phyloP scores from a whole-genome alignment of 1,139 yeast species.

The Kurtzmaniella quercitrusa region DNA sequence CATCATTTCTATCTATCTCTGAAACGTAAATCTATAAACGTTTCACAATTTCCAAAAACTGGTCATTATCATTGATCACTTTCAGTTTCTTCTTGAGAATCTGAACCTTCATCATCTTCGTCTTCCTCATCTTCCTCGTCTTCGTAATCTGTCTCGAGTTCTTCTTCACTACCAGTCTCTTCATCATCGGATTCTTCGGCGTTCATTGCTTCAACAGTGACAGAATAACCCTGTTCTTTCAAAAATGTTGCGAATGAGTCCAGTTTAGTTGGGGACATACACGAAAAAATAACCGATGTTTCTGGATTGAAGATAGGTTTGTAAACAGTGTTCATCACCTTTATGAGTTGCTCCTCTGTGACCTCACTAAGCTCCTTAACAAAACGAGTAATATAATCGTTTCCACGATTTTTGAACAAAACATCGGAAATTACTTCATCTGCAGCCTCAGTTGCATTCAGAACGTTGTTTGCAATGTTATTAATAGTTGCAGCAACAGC shows the following conservation, averaged over 20 bases:
- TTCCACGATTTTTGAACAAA: slow-evolving; percentile 66
- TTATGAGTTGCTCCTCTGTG: slow-evolving; percentile 52
- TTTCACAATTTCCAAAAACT: too few relatives aligned
- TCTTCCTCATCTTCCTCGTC: slow-evolving; percentile 7
- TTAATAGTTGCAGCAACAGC: slow-evolving; percentile 75
- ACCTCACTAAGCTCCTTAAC: slow-evolving; percentile 49
- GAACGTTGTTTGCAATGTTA: slow-evolving; percentile 61
- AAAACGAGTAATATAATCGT: slow-evolving; percentile 49
- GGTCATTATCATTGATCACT: too few relatives aligned
- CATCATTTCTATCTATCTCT: too few relatives aligned
- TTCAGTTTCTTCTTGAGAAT: background rate
- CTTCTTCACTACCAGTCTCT: slow-evolving; percentile 17
- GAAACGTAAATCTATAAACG: too few relatives aligned
- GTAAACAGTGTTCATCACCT: slow-evolving; percentile 57
- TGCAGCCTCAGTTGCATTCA: slow-evolving; percentile 61
- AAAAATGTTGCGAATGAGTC: slow-evolving; percentile 48
- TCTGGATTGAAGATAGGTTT: slow-evolving; percentile 55
- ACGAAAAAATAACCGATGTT: slow-evolving; percentile 59
- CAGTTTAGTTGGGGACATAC: slow-evolving; percentile 67
- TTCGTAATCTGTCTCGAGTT: slow-evolving; percentile 7
- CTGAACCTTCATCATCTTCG: background rate
- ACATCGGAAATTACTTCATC: slow-evolving; percentile 61
- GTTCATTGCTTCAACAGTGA: slow-evolving; percentile 51
- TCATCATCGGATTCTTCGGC: slow-evolving; percentile 19
- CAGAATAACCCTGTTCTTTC: slow-evolving; percentile 53